These are phyloP conservation scores for Endocarpon pusillum DNA, from an alignment of 495 filamentous ascomycete species.

Conservation along the genomic window DNA sequence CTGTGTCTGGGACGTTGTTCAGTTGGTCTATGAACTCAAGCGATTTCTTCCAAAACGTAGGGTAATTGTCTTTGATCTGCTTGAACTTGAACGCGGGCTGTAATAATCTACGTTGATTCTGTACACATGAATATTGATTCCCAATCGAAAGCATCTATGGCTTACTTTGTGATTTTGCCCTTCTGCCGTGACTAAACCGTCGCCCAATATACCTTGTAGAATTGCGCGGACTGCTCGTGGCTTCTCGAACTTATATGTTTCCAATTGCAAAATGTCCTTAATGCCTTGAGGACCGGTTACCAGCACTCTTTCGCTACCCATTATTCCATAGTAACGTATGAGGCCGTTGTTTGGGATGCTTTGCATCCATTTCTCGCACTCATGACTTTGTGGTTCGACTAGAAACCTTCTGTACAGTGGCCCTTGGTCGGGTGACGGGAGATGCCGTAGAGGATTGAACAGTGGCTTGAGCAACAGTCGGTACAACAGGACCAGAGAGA, in stretches of 20 bases:
- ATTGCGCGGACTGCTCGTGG: conserved; percentile 22
- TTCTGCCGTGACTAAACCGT: conserved; percentile 16
- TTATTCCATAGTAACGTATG: conserved; percentile 48
- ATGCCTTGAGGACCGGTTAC: conserved; percentile 28
- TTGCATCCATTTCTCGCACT: conserved; percentile 50
- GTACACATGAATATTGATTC: background rate
- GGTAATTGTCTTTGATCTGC: no score
- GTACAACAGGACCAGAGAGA: no score
- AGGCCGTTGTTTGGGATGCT: conserved; percentile 71
- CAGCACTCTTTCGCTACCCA: conserved; percentile 19
- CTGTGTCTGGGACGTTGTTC: background rate
- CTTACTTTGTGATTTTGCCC: conserved; percentile 24
- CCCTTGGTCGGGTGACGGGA: background rate
- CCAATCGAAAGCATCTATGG: background rate
- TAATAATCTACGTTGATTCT: conserved; percentile 38
- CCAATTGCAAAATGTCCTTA: conserved; percentile 27
- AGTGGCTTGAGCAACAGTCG: no score
- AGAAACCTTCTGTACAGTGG: conserved; percentile 3
- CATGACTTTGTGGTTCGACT: conserved; percentile 39
- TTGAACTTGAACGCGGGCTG: conserved; percentile 47
- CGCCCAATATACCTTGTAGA: conserved; percentile 12
- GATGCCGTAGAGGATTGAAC: background rate
- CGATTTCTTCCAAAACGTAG: no score
- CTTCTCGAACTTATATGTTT: conserved; percentile 36
- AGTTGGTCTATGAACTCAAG: background rate